Percentiles rank a stretch among this genome's conserved stretches.
phyloP scores from a whole-genome alignment of 768 basidiomycete species.

The Chlorophyllum brunneum region DNA sequence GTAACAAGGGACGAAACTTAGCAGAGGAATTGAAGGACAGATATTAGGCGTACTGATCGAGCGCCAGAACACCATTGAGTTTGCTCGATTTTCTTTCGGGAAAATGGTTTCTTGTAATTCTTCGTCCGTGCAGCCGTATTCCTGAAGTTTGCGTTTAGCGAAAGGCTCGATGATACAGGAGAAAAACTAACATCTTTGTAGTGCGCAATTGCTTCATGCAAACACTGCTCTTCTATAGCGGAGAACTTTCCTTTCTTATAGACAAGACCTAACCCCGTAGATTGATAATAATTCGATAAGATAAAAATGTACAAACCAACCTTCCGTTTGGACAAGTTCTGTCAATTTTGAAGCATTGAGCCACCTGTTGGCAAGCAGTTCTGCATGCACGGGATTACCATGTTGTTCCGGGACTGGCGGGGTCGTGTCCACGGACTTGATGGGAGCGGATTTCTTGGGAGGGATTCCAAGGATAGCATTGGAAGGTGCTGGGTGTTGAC shows the following conservation, averaged over 20 bases:
- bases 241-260: slow-evolving; percentile 90
- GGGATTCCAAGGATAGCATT: slow-evolving; percentile 38
- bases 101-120: slow-evolving; percentile 66
- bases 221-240: slow-evolving; percentile 66
- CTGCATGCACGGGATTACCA: slow-evolving; percentile 53
- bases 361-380: slow-evolving; percentile 78
- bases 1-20: slow-evolving; percentile 6
- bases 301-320: slow-evolving; percentile 30
- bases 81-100: slow-evolving; percentile 43
- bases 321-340: slow-evolving; percentile 65
- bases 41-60: slow-evolving; percentile 59
- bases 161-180: background rate
- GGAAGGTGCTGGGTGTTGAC: slow-evolving; percentile 40
- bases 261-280: slow-evolving; percentile 56
- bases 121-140: slow-evolving; percentile 47
- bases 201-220: slow-evolving; percentile 59
- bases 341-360: slow-evolving; percentile 64
- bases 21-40: background rate
- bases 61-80: slow-evolving; percentile 71
- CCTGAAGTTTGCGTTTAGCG: slow-evolving; percentile 27
- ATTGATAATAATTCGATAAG: slow-evolving; percentile 1
- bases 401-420: slow-evolving; percentile 28
- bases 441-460: slow-evolving; percentile 22
- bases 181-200: slow-evolving; percentile 50
- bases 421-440: background rate